phyloP scores from a whole-genome alignment of 2,329 filamentous ascomycete species.

The Metarhizium rileyi region DNA sequence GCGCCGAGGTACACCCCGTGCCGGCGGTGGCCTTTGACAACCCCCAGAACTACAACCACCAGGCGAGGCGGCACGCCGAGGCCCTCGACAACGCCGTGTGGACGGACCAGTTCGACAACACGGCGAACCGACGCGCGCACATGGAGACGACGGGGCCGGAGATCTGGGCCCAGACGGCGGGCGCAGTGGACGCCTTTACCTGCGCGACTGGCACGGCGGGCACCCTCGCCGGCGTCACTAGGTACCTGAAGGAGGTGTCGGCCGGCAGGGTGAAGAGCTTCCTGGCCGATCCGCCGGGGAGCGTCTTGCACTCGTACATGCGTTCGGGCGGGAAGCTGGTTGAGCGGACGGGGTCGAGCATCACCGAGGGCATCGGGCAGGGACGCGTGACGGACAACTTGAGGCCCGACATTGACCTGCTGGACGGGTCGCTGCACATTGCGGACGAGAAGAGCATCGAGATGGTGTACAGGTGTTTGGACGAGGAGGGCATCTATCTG shows the following conservation, averaged over 20 bases:
- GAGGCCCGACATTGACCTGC: constrained; percentile 67
- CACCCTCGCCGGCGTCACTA: constrained; percentile 78
- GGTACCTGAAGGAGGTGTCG: constrained; percentile 78
- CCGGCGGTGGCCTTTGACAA: constrained; percentile 94
- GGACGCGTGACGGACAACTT: constrained; percentile 95
- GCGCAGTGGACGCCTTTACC: constrained; percentile 85
- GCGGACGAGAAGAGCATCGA: constrained; percentile 89
- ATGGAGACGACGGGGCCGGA: constrained; percentile 96
- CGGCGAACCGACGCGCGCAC: constrained; percentile 84
- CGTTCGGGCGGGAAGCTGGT: constrained; percentile 70
- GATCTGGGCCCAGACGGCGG: constrained; percentile 87
- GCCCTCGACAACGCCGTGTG: constrained; percentile 79
- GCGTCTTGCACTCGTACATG: constrained; percentile 88
- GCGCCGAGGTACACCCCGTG: constrained; percentile 91
- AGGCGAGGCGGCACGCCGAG: constrained; percentile 85
- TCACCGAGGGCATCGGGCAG: constrained; percentile 97
- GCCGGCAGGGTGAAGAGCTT: constrained; percentile 73
- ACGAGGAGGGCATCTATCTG: constrained; percentile 91
- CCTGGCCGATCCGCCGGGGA: constrained; percentile 89
- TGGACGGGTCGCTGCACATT: constrained; percentile 80
- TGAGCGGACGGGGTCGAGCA: constrained; percentile 77
- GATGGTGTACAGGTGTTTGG: constrained; percentile 94
- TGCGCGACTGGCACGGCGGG: constrained; percentile 91
- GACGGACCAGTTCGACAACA: constrained; percentile 99
- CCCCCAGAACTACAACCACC: constrained; percentile 96